Percentiles rank a stretch among this genome's conserved stretches.
Conservation (phyloP, 768 basidiomycete species). For the Tricholoma flavovirens region DNA sequence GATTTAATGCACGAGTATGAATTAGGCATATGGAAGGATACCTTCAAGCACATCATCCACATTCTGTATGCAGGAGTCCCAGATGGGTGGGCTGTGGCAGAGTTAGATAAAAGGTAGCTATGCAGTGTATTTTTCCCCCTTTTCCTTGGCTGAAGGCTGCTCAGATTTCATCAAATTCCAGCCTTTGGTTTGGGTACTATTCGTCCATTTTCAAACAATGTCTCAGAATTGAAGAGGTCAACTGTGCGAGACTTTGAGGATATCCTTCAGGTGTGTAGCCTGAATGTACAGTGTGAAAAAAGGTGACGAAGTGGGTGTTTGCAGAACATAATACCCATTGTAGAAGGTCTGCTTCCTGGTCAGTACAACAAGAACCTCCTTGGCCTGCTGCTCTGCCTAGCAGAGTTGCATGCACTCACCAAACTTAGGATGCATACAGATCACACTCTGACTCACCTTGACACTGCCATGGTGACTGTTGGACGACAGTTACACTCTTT, state of each 20-base stretch:
- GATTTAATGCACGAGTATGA: too few species aligned
- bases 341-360: constrained; percentile 26
- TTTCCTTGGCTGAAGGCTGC: neutral
- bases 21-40: too few species aligned
- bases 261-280: constrained; percentile 13
- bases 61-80: too few species aligned
- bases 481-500: constrained; percentile 18
- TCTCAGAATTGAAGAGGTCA: constrained; percentile 21
- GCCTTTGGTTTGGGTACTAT: constrained; percentile 19
- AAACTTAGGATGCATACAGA: constrained; percentile 27
- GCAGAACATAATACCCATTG: constrained; percentile 27
- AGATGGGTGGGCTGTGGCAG: too few species aligned
- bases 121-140: neutral
- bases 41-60: too few species aligned
- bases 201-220: constrained; percentile 18
- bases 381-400: constrained; percentile 16
- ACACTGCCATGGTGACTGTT: constrained; percentile 15
- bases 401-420: constrained; percentile 22
- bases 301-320: neutral
- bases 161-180: constrained; percentile 5
- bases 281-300: neutral
- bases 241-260: constrained; percentile 30
- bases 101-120: too few species aligned
- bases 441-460: constrained; percentile 14
- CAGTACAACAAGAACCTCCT: constrained; percentile 16